Base-by-base conservation (phyloP, 192 early-diverging fungal species). In the Backusella morwellensis region DNA sequence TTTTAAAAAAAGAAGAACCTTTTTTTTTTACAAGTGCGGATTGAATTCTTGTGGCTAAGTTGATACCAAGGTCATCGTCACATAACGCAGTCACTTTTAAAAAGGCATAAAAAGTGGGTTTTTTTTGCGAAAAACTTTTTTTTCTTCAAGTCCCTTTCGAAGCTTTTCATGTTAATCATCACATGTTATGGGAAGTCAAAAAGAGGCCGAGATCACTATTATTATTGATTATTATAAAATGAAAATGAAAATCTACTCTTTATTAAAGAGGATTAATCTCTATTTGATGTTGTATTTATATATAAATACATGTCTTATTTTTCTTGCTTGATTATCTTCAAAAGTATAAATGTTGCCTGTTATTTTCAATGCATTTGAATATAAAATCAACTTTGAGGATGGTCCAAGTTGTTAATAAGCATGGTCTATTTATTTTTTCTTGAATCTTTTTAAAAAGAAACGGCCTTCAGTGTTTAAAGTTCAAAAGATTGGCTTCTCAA, bases 161-260 rank as follows among this genome's bases (percentile, higher is more conserved):
- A 38, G 35, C 36, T 69, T 69, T 23, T 38, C 35, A 38, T 35
- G 36, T 21, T 69, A 69, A 69, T 69, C 68, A 40, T n/a, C 15
- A 69, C 35, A 69, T 69, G 68, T 69, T 36, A 41, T 38, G 68
- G 68, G 35, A 70, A 70, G 68, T 70, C 68, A 70, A 70, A 70
- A 70, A 70, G 68, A 38, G 38, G 68, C 36, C 68, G 26, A 70
- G 68, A 70, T 70, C 68, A 70, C 34, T 38, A 19, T 29, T 17
- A 54, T 54, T 21, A 63, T 40, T 63, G n/a, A 29, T 63, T 29
- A 14, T 63, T 63, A 70, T 19, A 70, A 70, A 69, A 40, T 69
- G 36, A 69, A 69, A 69, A 69, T 59, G 17, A 50, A 17, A 50
- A 44, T 17, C 3, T 44, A 19, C 3, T 44, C 15, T 14, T 40